Evolutionary conservation across 257 asterid genomes (phyloP).

Genomic region (Solanum acaule): DNA sequence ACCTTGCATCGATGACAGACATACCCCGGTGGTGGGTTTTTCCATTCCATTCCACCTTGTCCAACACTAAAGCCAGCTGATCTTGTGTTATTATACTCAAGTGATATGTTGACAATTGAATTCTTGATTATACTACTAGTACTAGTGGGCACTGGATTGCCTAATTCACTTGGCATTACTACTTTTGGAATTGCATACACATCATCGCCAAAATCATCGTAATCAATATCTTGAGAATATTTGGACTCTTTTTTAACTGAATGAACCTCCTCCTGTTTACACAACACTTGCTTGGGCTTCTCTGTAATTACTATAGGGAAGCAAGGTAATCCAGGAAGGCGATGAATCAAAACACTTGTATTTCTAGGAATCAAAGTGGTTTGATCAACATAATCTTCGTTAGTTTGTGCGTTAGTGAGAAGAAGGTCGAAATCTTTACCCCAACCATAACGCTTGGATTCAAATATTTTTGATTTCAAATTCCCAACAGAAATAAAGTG

Average conservation of each 20-base stretch:
- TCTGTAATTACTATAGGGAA: not conserved
- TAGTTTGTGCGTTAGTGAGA: not conserved
- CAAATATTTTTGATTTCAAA: not conserved
- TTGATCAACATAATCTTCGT: not conserved
- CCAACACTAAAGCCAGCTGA: constrained; percentile 52
- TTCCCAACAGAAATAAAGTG: not conserved
- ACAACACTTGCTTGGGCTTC: not conserved
- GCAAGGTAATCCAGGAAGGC: not conserved
- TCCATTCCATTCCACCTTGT: not conserved
- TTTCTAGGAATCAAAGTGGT: not conserved
- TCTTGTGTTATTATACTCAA: not conserved
- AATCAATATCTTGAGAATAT: not conserved
- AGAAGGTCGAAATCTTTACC: not conserved
- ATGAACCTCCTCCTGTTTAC: not conserved
- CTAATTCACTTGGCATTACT: not conserved
- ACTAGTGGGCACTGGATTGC: not conserved
- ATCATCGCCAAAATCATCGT: not conserved
- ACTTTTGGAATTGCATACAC: not conserved
- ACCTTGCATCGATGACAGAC: constrained; percentile 92
- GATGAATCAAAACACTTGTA: not conserved
- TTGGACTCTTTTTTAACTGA: not conserved
- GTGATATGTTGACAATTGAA: not conserved
- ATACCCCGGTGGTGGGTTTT: constrained; percentile 77
- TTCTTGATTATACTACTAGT: not conserved
- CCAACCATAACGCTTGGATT: not conserved